Conservation (phyloP, 331 rosid species). For the Saraca asoca region DNA sequence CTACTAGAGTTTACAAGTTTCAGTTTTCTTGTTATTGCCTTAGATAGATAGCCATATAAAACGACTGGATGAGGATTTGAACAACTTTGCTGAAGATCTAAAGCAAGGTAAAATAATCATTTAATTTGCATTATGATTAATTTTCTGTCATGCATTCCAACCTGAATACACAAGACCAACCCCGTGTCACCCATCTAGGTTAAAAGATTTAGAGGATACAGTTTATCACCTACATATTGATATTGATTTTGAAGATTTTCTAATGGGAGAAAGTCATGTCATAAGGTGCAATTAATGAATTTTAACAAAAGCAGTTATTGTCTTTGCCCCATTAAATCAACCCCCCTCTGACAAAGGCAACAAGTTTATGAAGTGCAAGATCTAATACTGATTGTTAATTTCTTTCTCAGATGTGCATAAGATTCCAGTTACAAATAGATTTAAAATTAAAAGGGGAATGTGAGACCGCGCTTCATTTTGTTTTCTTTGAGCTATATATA, state of each 20-base stretch:
- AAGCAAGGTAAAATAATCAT: conserved; percentile 73
- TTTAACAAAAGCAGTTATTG: conserved; percentile 3
- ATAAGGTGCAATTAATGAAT: conserved; percentile 7
- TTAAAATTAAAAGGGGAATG: conserved; percentile 8
- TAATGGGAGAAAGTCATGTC: background rate
- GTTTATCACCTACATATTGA: background rate
- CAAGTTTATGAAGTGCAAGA: conserved; percentile 2
- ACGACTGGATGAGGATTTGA: conserved; percentile 92
- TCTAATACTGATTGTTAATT: background rate
- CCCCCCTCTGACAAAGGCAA: conserved; percentile 4
- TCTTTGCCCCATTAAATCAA: conserved; percentile 6
- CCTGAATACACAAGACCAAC: conserved; percentile 16
- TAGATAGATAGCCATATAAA: conserved; percentile 96
- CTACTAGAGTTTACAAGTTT: conserved; percentile 29
- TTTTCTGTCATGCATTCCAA: conserved; percentile 15
- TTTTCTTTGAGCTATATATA: too few relatives aligned
- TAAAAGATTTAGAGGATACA: conserved; percentile 11
- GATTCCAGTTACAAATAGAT: conserved; percentile 10
- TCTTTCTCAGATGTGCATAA: background rate
- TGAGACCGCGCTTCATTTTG: background rate
- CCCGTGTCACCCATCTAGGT: background rate
- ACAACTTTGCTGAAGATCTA: conserved; percentile 87
- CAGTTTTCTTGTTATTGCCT: conserved; percentile 41
- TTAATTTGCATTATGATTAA: conserved; percentile 35
- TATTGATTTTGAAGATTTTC: conserved; percentile 13